Evolutionary conservation across 2,329 filamentous ascomycete species (phyloP).

Genomic region (Calonectria honghensis): DNA sequence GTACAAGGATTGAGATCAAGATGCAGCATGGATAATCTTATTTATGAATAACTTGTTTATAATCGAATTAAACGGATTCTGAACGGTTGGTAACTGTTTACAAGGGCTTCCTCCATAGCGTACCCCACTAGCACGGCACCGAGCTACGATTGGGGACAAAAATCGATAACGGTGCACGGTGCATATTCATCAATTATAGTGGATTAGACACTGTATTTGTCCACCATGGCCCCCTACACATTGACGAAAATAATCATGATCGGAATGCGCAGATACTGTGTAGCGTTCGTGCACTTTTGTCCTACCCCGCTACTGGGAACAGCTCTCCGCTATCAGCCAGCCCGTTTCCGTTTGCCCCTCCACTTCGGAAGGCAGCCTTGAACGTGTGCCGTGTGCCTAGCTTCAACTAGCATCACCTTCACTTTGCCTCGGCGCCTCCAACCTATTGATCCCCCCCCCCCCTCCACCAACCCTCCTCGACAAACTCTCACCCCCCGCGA

Average conservation of each 20-base stretch:
- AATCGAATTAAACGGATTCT: neutral
- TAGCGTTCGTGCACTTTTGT: constrained; percentile 50
- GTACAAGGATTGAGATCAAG: neutral
- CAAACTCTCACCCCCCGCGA: constrained; percentile 42
- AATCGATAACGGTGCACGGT: neutral
- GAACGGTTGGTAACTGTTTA: neutral
- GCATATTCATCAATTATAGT: neutral
- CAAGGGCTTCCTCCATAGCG: neutral
- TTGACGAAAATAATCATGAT: neutral
- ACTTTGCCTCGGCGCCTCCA: neutral
- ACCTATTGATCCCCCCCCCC: neutral
- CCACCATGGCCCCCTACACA: neutral
- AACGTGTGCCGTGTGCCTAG: constrained; percentile 19
- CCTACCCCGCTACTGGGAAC: constrained; percentile 36
- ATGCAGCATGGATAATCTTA: neutral
- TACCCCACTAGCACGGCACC: constrained; percentile 9
- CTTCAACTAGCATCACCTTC: constrained; percentile 35
- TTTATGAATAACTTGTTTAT: neutral
- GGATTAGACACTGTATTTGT: neutral
- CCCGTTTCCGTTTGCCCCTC: constrained; percentile 33
- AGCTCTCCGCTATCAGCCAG: constrained; percentile 35
- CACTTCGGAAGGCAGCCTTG: constrained; percentile 25
- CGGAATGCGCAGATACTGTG: constrained; percentile 40
- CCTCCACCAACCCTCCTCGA: constrained; percentile 31
- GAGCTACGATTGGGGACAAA: neutral